Conservation (phyloP, 2,329 filamentous ascomycete species). For the Fusarium sp. region DNA sequence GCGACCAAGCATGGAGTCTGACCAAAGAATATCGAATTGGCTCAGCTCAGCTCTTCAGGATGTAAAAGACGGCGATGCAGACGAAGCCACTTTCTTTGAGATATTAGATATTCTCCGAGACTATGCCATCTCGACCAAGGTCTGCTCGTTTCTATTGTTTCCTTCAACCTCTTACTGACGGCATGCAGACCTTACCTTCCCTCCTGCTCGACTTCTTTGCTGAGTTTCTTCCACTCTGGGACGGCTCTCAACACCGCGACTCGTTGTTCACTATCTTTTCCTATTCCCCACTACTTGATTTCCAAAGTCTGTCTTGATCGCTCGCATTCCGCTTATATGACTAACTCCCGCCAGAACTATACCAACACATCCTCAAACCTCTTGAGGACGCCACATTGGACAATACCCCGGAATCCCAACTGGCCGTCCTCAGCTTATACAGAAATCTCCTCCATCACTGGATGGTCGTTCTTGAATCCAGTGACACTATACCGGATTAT, state of each 20-base stretch:
- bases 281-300: slow-evolving; percentile 66
- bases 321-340: neutral
- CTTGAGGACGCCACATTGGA: slow-evolving; percentile 66
- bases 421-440: slow-evolving; percentile 75
- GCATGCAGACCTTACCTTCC: slow-evolving; percentile 58
- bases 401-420: slow-evolving; percentile 64
- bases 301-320: slow-evolving; percentile 60
- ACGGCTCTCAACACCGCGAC: slow-evolving; percentile 66
- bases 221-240: slow-evolving; percentile 70
- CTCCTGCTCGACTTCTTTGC: slow-evolving; percentile 63
- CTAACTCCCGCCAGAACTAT: slow-evolving; percentile 60
- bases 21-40: slow-evolving; percentile 69
- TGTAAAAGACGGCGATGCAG: slow-evolving; percentile 63
- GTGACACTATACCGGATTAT: slow-evolving; percentile 51
- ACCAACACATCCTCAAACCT: slow-evolving; percentile 60
- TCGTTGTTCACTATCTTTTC: slow-evolving; percentile 69
- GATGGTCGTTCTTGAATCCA: slow-evolving; percentile 60
- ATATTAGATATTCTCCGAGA: slow-evolving; percentile 67
- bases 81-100: slow-evolving; percentile 62
- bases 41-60: slow-evolving; percentile 67
- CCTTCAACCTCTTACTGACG: slow-evolving; percentile 17
- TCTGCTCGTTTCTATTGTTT: slow-evolving; percentile 46
- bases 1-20: slow-evolving; percentile 65
- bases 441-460: slow-evolving; percentile 72
- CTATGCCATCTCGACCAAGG: slow-evolving; percentile 69